Conservation (phyloP, 2,329 filamentous ascomycete species). For the Talaromyces verruculosus region DNA sequence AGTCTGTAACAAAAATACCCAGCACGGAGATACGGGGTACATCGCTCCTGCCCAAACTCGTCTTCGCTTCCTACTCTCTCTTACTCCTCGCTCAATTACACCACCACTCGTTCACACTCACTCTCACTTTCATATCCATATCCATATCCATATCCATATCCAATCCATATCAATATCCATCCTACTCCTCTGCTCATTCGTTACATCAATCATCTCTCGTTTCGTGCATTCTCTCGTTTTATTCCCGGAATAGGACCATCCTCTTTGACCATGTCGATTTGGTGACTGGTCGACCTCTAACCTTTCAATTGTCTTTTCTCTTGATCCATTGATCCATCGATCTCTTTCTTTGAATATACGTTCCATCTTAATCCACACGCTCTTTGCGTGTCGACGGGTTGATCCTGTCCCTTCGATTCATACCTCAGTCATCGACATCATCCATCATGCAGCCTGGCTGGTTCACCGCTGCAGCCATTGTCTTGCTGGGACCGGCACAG, state of each 20-base stretch:
- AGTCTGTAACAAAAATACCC: background rate
- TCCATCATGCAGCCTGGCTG: constrained; percentile 19
- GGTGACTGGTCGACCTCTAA: background rate
- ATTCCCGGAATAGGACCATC: background rate
- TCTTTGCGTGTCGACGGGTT: constrained; percentile 26
- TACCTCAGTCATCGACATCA: background rate
- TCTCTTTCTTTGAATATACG: background rate
- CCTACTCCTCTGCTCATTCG: background rate
- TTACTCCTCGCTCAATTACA: background rate
- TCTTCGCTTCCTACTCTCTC: background rate
- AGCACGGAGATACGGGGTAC: background rate
- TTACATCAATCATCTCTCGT: background rate
- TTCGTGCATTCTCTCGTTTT: background rate
- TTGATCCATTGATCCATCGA: background rate
- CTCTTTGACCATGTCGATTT: constrained; percentile 3
- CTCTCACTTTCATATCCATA: background rate
- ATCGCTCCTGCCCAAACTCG: background rate
- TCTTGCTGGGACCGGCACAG: constrained; percentile 26
- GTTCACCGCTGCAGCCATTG: constrained; percentile 17
- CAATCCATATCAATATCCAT: background rate
- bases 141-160: background rate
- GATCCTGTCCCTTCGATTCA: constrained; percentile 28
- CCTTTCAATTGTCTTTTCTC: background rate
- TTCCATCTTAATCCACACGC: constrained; percentile 19
- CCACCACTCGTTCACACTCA: background rate